Percentiles rank a stretch among this genome's conserved stretches.
phyloP scores from a whole-genome alignment of 371 early-diverging fungal species.

The Mortierella sp. region DNA sequence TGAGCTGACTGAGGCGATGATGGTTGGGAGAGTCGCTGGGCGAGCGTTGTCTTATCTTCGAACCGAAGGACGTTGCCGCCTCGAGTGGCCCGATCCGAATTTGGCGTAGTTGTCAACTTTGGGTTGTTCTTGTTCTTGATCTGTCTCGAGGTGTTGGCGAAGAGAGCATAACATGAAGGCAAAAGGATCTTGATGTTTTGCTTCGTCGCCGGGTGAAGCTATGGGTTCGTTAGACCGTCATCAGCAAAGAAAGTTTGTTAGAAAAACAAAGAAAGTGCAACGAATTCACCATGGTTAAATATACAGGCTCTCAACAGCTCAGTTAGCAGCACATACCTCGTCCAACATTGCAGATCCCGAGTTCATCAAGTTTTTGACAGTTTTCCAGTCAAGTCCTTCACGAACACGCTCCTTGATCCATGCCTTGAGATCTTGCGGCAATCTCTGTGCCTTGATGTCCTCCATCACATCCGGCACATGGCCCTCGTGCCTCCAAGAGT shows the following conservation, averaged over 20 bases:
- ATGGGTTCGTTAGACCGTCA: not conserved
- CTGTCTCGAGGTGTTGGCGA: constrained; percentile 43
- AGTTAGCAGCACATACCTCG: constrained; percentile 21
- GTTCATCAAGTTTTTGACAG: constrained; percentile 41
- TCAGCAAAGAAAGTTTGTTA: not conserved
- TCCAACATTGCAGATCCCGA: constrained; percentile 35
- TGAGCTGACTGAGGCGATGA: constrained; percentile 11
- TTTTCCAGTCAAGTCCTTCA: constrained; percentile 49
- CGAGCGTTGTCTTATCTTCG: not conserved
- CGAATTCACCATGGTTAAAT: no score
- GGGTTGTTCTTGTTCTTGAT: constrained; percentile 15
- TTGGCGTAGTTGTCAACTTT: not conserved
- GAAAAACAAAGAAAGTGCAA: not conserved
- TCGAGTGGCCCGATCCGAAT: not conserved
- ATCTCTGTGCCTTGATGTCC: constrained; percentile 51
- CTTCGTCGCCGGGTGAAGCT: constrained; percentile 40
- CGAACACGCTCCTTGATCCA: constrained; percentile 47
- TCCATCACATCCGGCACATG: constrained; percentile 52
- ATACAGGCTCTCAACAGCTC: not conserved
- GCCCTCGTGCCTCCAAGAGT: constrained; percentile 52
- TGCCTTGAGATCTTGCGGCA: constrained; percentile 51
- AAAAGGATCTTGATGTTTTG: constrained; percentile 34
- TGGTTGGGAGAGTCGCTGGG: constrained; percentile 7
- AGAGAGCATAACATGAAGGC: constrained; percentile 34
- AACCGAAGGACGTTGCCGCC: constrained; percentile 16